A percentile compares a stretch with the other conserved stretches of the same genome.
Evolutionary conservation across 2,329 filamentous ascomycete species (phyloP).

Genomic region (Botrytis squamosa): DNA sequence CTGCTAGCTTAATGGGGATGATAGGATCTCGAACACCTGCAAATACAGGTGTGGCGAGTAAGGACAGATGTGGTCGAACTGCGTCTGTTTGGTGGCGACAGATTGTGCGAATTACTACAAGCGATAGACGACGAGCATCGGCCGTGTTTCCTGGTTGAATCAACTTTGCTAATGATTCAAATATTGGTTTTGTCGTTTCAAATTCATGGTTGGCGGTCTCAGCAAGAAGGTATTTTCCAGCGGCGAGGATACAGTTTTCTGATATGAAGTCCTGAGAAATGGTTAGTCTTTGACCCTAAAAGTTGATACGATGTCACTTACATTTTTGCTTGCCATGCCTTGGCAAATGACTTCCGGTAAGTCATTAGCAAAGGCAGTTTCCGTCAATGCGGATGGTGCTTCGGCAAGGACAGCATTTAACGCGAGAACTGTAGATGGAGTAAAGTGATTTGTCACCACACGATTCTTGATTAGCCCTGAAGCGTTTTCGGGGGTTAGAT

Average conservation of each 20-base stretch:
- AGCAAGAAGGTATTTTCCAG: conserved; percentile 83
- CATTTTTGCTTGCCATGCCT: conserved; percentile 74
- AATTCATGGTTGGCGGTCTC: conserved; percentile 65
- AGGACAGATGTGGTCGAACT: conserved; percentile 74
- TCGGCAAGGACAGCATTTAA: conserved; percentile 88
- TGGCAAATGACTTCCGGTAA: conserved; percentile 74
- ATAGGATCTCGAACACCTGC: conserved; percentile 85
- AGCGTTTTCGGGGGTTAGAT: conserved; percentile 72
- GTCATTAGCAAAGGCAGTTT: conserved; percentile 67
- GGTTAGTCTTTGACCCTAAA: conserved; percentile 25
- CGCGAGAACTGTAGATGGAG: conserved; percentile 75
- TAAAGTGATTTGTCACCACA: conserved; percentile 75
- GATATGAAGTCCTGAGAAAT: conserved; percentile 69
- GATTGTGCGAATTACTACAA: conserved; percentile 86
- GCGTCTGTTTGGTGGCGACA: conserved; percentile 76
- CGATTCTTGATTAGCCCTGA: conserved; percentile 61
- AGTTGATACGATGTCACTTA: conserved; percentile 47
- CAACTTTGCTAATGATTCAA: conserved; percentile 71
- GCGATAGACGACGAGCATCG: conserved; percentile 79
- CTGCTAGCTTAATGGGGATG: conserved; percentile 92
- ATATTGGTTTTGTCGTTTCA: conserved; percentile 75
- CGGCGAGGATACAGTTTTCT: conserved; percentile 84
- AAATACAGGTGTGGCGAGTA: conserved; percentile 83
- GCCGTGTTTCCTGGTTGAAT: conserved; percentile 75
- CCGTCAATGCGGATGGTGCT: conserved; percentile 67